These are phyloP conservation scores for Candida glaebosa DNA, from an alignment of 805 yeast genomes.

Conservation along the genomic window DNA sequence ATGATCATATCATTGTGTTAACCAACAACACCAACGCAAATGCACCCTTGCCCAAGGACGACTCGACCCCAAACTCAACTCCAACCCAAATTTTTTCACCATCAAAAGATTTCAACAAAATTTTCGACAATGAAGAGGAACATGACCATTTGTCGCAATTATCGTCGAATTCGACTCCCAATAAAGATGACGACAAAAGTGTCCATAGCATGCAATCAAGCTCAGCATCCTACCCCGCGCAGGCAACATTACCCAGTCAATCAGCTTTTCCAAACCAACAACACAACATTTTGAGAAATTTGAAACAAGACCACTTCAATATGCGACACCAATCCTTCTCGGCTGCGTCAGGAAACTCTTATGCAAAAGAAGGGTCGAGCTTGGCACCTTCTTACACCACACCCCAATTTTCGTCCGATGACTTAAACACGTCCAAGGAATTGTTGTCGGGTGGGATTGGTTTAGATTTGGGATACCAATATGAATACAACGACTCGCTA, in stretches of 20 bases:
- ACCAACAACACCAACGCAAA: conserved; percentile 50
- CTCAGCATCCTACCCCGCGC: neutral
- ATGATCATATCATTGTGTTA: conserved; percentile 51
- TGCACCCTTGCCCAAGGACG: conserved; percentile 40
- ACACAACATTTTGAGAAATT: conserved; percentile 14
- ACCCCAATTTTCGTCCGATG: conserved; percentile 51
- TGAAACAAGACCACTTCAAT: conserved; percentile 1
- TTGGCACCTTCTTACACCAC: conserved; percentile 57
- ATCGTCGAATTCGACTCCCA: conserved; percentile 3
- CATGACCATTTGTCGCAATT: conserved; percentile 1
- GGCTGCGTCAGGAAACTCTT: conserved; percentile 59
- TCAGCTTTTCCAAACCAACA: conserved; percentile 3
- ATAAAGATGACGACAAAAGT: neutral
- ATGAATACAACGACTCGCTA: conserved; percentile 25
- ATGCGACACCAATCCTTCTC: conserved; percentile 58
- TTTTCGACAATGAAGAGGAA: conserved; percentile 4
- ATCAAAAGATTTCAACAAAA: conserved; percentile 8
- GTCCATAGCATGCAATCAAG: neutral
- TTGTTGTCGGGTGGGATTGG: conserved; percentile 33
- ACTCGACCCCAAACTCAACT: conserved; percentile 4
- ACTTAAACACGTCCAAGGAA: conserved; percentile 22
- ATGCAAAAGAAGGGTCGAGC: conserved; percentile 58
- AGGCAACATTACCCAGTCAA: neutral
- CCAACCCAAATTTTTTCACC: conserved; percentile 14
- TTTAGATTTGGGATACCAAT: conserved; percentile 17